These are phyloP conservation scores for Musa schizocarpa DNA, from an alignment of 176 grass and related monocot genomes.

Conservation along the genomic window DNA sequence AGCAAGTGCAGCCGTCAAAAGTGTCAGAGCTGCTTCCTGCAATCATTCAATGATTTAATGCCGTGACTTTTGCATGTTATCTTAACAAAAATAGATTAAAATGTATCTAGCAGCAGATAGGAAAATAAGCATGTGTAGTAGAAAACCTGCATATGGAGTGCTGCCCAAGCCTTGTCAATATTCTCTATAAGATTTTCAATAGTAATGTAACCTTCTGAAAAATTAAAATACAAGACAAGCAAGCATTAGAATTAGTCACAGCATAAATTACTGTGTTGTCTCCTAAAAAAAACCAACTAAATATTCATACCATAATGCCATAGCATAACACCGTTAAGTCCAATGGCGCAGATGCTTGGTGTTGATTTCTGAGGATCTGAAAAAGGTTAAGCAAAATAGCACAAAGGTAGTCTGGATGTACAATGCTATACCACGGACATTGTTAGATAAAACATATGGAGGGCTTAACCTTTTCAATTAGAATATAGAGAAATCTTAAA, in stretches of 20 bases:
- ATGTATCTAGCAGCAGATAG: background rate
- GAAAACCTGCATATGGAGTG: slow-evolving; percentile 65
- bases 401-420: slow-evolving; percentile 15
- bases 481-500: background rate
- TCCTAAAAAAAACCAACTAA: background rate
- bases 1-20: slow-evolving; percentile 65
- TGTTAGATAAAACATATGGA: background rate
- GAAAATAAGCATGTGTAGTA: background rate
- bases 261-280: background rate
- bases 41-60: slow-evolving; percentile 18
- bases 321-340: slow-evolving; percentile 77
- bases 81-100: background rate
- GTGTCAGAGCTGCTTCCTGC: slow-evolving; percentile 64
- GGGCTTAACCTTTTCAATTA: background rate
- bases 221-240: slow-evolving; percentile 21
- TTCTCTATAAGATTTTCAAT: slow-evolving; percentile 58
- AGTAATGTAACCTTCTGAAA: slow-evolving; percentile 58
- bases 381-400: slow-evolving; percentile 46
- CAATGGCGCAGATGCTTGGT: slow-evolving; percentile 82
- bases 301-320: slow-evolving; percentile 79
- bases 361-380: slow-evolving; percentile 79
- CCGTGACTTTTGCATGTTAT: background rate
- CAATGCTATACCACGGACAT: background rate
- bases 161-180: slow-evolving; percentile 68
- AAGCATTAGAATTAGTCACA: background rate